A percentile compares a stretch with the other conserved stretches of the same genome.
Evolutionary conservation across 305 asterid species (phyloP).

Genomic region (Salvia sclarea): DNA sequence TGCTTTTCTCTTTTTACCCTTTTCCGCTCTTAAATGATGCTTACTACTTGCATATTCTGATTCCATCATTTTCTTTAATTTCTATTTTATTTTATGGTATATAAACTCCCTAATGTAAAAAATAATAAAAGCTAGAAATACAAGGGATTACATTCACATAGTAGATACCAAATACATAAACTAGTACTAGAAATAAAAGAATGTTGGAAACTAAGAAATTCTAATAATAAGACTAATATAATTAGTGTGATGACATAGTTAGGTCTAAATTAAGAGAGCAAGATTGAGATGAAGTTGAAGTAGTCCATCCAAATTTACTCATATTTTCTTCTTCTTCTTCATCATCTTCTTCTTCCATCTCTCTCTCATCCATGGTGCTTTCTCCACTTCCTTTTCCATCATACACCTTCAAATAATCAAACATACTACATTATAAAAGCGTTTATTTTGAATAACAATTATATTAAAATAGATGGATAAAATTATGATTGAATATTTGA

Average conservation of each 20-base stretch:
- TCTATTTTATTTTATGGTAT: no score
- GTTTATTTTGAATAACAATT: no score
- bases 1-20: no score
- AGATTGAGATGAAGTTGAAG: constrained; percentile 17
- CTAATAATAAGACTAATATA: no score
- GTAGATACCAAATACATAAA: no score
- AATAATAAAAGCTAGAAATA: no score
- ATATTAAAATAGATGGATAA: no score
- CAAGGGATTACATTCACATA: neutral
- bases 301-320: constrained; percentile 11
- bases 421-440: no score
- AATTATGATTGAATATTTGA: no score
- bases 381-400: constrained; percentile 27
- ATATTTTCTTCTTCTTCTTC: constrained; percentile 10
- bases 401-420: constrained; percentile 18
- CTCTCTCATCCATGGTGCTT: constrained; percentile 5
- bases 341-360: neutral
- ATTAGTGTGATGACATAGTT: constrained; percentile 18
- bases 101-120: no score
- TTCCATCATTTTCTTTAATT: no score
- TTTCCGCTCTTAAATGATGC: neutral
- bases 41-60: constrained; percentile 5
- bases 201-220: neutral
- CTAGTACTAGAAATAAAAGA: constrained; percentile 1
- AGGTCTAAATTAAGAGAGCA: constrained; percentile 34